Evolutionary conservation across 2,329 filamentous ascomycete species (phyloP).

Genomic region (Aspergillus terreus): DNA sequence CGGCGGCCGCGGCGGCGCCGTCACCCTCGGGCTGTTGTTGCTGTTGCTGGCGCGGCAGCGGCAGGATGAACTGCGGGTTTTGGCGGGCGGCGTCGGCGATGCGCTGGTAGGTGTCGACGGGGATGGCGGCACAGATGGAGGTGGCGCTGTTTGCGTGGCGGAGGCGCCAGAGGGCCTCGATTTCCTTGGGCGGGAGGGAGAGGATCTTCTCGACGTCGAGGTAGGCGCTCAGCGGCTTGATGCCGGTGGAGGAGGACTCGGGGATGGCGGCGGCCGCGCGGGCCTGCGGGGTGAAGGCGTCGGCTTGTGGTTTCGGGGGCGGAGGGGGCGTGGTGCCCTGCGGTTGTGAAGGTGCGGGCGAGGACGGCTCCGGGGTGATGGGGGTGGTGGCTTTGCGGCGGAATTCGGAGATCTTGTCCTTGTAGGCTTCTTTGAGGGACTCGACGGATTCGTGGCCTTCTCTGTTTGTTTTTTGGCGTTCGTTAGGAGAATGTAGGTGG

Average conservation of each 20-base stretch:
- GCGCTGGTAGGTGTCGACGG: constrained; percentile 65
- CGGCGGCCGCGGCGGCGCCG: constrained; percentile 23
- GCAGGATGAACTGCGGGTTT: constrained; percentile 87
- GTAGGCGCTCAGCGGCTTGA: constrained; percentile 64
- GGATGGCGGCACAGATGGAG: constrained; percentile 80
- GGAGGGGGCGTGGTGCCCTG: constrained; percentile 34
- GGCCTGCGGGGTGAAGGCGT: constrained; percentile 7
- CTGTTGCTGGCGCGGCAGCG: constrained; percentile 57
- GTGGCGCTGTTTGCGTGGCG: constrained; percentile 70
- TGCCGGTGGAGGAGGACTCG: constrained; percentile 49
- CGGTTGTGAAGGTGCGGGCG: constrained; percentile 33
- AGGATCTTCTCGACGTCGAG: constrained; percentile 77
- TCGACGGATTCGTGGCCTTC: constrained; percentile 61
- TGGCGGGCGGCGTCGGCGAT: constrained; percentile 68
- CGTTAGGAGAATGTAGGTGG: constrained; percentile 22
- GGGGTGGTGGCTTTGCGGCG: constrained; percentile 62
- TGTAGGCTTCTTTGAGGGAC: constrained; percentile 72
- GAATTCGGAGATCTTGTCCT: constrained; percentile 73
- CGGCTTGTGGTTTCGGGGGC: constrained; percentile 28
- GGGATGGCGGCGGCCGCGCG: constrained; percentile 38
- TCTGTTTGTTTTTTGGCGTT: constrained; percentile 22
- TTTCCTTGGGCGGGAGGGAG: constrained; percentile 71
- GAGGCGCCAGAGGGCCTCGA: constrained; percentile 85
- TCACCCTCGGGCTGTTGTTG: constrained; percentile 3
- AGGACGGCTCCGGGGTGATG: constrained; percentile 43